Conservation (phyloP, 495 filamentous ascomycete genomes). For the Annulohypoxylon maeteangense region DNA sequence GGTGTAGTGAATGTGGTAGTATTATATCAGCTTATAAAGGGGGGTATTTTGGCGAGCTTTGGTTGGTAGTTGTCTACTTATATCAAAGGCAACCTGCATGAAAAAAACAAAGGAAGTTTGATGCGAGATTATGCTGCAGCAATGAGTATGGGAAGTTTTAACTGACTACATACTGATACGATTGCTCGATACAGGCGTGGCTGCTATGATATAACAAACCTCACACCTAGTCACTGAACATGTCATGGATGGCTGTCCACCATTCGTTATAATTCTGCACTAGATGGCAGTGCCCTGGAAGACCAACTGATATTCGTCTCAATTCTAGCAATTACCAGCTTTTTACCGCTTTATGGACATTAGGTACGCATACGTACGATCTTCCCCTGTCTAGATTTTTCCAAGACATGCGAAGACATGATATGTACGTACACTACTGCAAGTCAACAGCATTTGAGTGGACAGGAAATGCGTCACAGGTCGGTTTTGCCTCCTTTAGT, state of each 20-base stretch:
- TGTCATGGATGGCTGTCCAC: background rate
- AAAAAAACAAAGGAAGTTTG: conserved; percentile 6
- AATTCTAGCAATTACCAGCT: conserved; percentile 1
- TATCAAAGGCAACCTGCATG: conserved; percentile 3
- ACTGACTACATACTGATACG: background rate
- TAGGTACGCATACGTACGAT: conserved; percentile 26
- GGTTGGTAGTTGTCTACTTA: conserved; percentile 5
- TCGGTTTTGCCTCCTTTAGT: conserved; percentile 45
- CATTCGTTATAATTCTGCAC: conserved; percentile 12
- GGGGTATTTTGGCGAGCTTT: background rate
- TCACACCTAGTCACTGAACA: conserved; percentile 3
- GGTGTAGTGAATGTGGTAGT: background rate
- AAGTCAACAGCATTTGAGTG: conserved; percentile 17
- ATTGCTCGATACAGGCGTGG: background rate
- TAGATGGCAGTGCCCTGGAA: background rate
- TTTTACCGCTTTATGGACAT: conserved; percentile 30
- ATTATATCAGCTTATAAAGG: conserved; percentile 2
- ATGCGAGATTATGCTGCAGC: background rate
- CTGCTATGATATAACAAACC: conserved; percentile 4
- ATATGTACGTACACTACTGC: conserved; percentile 4
- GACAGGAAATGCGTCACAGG: conserved; percentile 23
- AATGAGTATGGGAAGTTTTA: background rate
- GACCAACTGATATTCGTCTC: conserved; percentile 17
- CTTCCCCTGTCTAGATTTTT: background rate
- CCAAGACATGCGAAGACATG: conserved; percentile 15